Base-by-base conservation (phyloP, 129 eudicot species). In the Flaveria trinervia region DNA sequence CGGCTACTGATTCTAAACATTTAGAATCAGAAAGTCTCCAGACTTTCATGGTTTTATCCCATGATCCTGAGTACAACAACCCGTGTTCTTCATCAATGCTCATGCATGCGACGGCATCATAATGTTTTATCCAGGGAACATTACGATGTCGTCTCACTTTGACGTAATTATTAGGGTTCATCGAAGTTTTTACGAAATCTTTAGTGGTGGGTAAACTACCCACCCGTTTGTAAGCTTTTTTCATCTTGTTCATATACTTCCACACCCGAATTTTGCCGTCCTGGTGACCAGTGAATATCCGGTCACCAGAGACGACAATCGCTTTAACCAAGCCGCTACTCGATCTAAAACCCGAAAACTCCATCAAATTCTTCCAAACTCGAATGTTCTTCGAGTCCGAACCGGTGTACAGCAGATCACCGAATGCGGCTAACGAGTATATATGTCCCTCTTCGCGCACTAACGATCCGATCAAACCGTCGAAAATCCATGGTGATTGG, bases 401-500 rank as follows among this genome's bases (percentile, higher is more conserved):
- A 5, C 96, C 96, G n/a, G 96, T 90, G 72, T 83, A 87, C 6
- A 90, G 30, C 39, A 85, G 64, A 17, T 82, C 82, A 2, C 86
- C 90, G 5, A 86, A 70, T 7, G 80, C 83, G 7, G 92, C 96
- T 9, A 90, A 28, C 2, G 96, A 87, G 60, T 87, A 90, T 10
- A 90, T 64, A 57, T 90, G 96, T 3, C 96, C 96, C 39, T 87
- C 86, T 77, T 90, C 90, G 1, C 96, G 85, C 17, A 70, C 65
- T 3, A 90, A 79, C 0, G 96, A 81, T 0, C 90, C 96, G 60
- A 90, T 75, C 1, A 83, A 84, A 1, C 86, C 86, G 43, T 16
- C 65, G 49, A 7, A 2, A 69, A 62, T 75, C 98, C 98, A 93
- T 0, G 98, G 98, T 1, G 98, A 93, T 43, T 90, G 89, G 0